These are phyloP conservation scores for Triticum turgidum DNA, from an alignment of 176 grass and related monocot species.

Conservation along the genomic window DNA sequence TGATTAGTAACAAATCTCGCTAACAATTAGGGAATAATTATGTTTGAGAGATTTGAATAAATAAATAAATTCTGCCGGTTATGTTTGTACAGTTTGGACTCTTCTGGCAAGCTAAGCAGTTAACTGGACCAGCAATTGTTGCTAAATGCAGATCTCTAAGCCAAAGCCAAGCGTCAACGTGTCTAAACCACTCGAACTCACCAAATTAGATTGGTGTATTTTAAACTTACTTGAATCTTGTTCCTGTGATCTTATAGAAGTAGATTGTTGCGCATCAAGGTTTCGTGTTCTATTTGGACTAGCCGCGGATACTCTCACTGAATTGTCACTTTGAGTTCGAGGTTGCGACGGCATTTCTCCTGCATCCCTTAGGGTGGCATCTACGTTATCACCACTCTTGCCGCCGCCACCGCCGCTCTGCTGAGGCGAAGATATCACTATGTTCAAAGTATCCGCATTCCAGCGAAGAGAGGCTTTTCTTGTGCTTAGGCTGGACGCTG, in stretches of 20 bases:
- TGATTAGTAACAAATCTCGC: neutral
- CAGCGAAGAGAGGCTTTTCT: constrained; percentile 64
- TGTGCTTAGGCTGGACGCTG: constrained; percentile 47
- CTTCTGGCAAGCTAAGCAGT: constrained; percentile 1
- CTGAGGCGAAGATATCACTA: constrained; percentile 66
- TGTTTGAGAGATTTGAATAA: neutral
- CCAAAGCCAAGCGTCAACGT: constrained; percentile 8
- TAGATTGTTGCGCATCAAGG: constrained; percentile 46
- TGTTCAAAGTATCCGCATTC: constrained; percentile 71
- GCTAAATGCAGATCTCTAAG: constrained; percentile 1
- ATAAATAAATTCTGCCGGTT: neutral
- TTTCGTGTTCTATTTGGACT: constrained; percentile 36
- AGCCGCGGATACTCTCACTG: constrained; percentile 36
- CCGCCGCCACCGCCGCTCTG: constrained; percentile 20
- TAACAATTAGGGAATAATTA: neutral
- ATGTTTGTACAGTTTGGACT: neutral
- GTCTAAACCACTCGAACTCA: constrained; percentile 4
- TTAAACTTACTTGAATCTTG: constrained; percentile 69
- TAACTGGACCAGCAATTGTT: constrained; percentile 16
- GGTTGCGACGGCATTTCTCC: constrained; percentile 52
- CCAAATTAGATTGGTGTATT: constrained; percentile 23
- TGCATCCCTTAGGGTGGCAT: constrained; percentile 20
- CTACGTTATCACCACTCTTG: constrained; percentile 34
- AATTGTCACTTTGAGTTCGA: constrained; percentile 23
- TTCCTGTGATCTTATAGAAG: constrained; percentile 37